Percentiles rank a stretch among this genome's conserved stretches.
Conservation (phyloP, 2,329 filamentous ascomycete species). For the Aspergillus pseudotamarii region DNA sequence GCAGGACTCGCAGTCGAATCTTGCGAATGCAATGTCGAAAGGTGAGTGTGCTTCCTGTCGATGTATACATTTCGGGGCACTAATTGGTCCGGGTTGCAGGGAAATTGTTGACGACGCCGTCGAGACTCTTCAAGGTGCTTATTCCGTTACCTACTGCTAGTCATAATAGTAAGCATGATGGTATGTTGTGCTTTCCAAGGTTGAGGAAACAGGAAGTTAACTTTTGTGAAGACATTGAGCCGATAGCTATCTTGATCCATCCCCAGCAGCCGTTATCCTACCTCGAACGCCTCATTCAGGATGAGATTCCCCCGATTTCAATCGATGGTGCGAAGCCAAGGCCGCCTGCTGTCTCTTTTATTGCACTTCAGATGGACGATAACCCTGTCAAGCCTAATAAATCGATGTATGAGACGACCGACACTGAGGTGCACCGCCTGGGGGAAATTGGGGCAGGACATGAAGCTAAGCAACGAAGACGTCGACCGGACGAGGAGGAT, state of each 20-base stretch:
- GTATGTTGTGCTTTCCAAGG: slow-evolving; percentile 18
- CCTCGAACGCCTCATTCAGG: slow-evolving; percentile 84
- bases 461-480: slow-evolving; percentile 43
- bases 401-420: slow-evolving; percentile 36
- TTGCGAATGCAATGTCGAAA: slow-evolving; percentile 65
- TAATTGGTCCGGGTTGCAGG: slow-evolving; percentile 48
- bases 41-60: slow-evolving; percentile 45
- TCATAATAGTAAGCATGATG: slow-evolving; percentile 60
- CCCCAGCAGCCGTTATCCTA: slow-evolving; percentile 91
- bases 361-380: slow-evolving; percentile 73
- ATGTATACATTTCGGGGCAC: background rate
- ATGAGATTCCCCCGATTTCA: slow-evolving; percentile 73
- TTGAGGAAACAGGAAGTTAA: slow-evolving; percentile 8
- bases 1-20: slow-evolving; percentile 40
- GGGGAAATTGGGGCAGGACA: slow-evolving; percentile 14
- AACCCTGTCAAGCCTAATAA: slow-evolving; percentile 53
- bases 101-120: slow-evolving; percentile 79
- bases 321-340: slow-evolving; percentile 66
- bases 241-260: slow-evolving; percentile 81
- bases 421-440: slow-evolving; percentile 46
- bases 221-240: slow-evolving; percentile 64
- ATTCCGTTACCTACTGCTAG: slow-evolving; percentile 70
- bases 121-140: slow-evolving; percentile 77
- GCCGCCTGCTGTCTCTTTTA: slow-evolving; percentile 74
- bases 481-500: slow-evolving; percentile 57